Evolutionary conservation across 139 green algal species (phyloP).

Genomic region (Asterochloris sp.): DNA sequence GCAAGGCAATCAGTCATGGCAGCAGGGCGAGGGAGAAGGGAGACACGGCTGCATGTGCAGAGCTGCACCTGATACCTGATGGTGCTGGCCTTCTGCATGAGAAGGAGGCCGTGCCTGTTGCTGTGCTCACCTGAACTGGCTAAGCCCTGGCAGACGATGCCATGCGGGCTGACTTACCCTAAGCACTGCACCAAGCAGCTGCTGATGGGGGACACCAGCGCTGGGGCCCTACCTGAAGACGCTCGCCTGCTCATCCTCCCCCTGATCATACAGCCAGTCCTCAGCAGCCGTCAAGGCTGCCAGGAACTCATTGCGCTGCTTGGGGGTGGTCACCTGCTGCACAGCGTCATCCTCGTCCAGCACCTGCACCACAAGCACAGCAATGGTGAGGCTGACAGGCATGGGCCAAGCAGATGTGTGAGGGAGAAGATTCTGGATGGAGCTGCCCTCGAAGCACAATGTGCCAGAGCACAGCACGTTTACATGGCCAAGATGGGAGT

Average conservation of each 20-base stretch:
- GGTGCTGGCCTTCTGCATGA: background rate
- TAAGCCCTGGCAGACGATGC: background rate
- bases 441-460: background rate
- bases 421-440: background rate
- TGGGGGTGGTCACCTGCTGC: slow-evolving; percentile 70
- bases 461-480: slow-evolving; percentile 20
- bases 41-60: background rate
- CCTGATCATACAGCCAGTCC: slow-evolving; percentile 96
- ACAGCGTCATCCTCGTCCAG: slow-evolving; percentile 34
- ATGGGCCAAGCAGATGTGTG: background rate
- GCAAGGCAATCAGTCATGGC: background rate
- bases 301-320: slow-evolving; percentile 58
- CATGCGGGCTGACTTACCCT: background rate
- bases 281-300: slow-evolving; percentile 66
- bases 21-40: background rate
- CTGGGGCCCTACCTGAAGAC: slow-evolving; percentile 16
- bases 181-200: background rate
- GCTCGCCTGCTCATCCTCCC: slow-evolving; percentile 41
- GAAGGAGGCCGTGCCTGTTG: too few relatives aligned
- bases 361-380: background rate
- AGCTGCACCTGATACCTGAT: background rate
- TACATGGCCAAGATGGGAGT: too few relatives aligned
- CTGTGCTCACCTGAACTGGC: too few relatives aligned
- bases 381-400: slow-evolving; percentile 2
- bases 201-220: background rate